These are phyloP conservation scores for Mycosphaerella arachidis DNA, from an alignment of 2,329 filamentous ascomycete genomes.

Conservation along the genomic window DNA sequence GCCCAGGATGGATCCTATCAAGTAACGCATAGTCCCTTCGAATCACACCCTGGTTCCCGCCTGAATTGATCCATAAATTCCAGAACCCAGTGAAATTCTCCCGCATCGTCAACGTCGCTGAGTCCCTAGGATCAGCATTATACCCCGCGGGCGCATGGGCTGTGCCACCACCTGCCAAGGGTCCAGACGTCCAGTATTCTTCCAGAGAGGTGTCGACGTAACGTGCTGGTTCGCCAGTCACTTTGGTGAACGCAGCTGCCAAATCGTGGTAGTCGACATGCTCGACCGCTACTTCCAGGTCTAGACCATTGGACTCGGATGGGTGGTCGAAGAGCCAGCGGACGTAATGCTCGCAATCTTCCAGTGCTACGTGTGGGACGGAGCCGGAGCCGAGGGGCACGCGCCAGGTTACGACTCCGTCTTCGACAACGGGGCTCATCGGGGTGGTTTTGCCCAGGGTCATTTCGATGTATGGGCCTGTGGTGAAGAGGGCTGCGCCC, in stretches of 20 bases:
- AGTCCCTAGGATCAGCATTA: slow-evolving; percentile 33
- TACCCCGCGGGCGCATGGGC: slow-evolving; percentile 41
- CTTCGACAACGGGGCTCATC: slow-evolving; percentile 24
- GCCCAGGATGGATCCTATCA: slow-evolving; percentile 49
- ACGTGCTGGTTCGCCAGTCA: slow-evolving; percentile 31
- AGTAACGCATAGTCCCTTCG: slow-evolving; percentile 47
- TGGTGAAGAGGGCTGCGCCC: slow-evolving; percentile 28
- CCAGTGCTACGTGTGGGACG: slow-evolving; percentile 27
- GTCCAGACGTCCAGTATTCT: slow-evolving; percentile 35
- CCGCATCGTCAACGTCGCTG: slow-evolving; percentile 37
- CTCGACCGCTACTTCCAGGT: slow-evolving; percentile 28
- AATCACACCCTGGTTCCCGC: slow-evolving; percentile 41
- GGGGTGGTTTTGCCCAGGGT: slow-evolving; percentile 16
- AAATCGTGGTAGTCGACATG: slow-evolving; percentile 29
- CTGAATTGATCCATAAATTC: slow-evolving; percentile 44
- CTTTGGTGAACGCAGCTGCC: slow-evolving; percentile 30
- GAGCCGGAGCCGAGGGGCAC: slow-evolving; percentile 27
- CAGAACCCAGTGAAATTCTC: slow-evolving; percentile 53
- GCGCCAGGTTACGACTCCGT: slow-evolving; percentile 25
- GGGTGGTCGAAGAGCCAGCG: slow-evolving; percentile 31
- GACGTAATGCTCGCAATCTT: slow-evolving; percentile 28
- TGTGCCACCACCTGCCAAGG: slow-evolving; percentile 40
- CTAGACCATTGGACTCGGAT: slow-evolving; percentile 23
- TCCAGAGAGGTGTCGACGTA: slow-evolving; percentile 28
- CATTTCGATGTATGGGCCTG: slow-evolving; percentile 34